Base-by-base conservation (phyloP, 306 rosid genomes). In the Amphicarpaea edgeworthii region DNA sequence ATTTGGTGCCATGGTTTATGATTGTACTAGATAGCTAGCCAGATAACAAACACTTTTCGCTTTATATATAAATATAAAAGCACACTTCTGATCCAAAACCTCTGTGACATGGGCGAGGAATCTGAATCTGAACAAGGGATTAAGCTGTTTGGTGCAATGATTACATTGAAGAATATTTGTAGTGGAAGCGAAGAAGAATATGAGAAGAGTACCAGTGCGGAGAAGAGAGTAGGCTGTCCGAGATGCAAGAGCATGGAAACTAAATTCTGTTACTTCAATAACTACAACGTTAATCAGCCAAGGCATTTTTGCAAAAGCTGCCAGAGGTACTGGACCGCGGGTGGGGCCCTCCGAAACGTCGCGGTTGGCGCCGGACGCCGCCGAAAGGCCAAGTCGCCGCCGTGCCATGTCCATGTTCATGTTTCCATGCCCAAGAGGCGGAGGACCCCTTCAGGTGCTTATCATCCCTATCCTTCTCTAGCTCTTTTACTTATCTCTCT, bases 181-280 rank as follows among this genome's bases (percentile, higher is more conserved):
- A n/a, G 72, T 38, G 12, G 69, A 81, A 51, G 49, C 16, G 12
- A 86, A 84, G 11, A 41, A 41, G 86, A 83, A 14, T 30, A 30
- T 30, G 37, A 30, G 37, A 30, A 7, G 37, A n/a, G n/a, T n/a
- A n/a, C n/a, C n/a, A n/a, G n/a, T n/a, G 37, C 5, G 81, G 88
- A 87, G 72, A 91, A 82, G 83, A 84, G 71, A 70, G 79, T 88
- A n/a, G 97, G 90, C 0, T 94, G 98, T 32, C 98, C 98, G 0
- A 90, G 98, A 81, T 94, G 98, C 89, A 90, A 94, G 77, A 94
- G 98, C 86, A 77, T 82, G 88, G 97, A 94, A 72, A 94, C 98
- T n/a, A 94, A 94, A 67, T 94, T 94, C 77, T 94, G 98, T 61
- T 93, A 93, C 77, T 93, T 93, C 86, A 93, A 93, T 32, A 93